Percentiles rank a stretch among this genome's conserved stretches.
Evolutionary conservation across 106 monocot genomes (phyloP).

Genomic region (Allium sativum): DNA sequence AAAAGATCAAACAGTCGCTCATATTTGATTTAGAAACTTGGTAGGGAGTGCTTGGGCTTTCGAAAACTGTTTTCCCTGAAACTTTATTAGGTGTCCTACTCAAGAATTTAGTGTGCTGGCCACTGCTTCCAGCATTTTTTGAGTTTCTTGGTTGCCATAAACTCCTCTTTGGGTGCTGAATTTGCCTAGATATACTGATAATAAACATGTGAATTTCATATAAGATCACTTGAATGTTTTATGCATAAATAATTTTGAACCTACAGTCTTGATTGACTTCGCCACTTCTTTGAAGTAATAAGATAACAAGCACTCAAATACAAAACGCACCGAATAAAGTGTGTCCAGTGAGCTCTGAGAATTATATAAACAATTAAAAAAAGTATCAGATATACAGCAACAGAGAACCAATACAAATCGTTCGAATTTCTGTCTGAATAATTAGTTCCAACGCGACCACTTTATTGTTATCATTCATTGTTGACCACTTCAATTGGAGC

Average conservation of each 20-base stretch:
- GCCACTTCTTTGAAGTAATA: conserved; percentile 11
- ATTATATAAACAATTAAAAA: not conserved
- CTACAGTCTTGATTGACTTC: conserved; percentile 8
- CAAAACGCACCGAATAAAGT: conserved; percentile 26
- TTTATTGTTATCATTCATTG: too few species aligned
- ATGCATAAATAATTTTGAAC: not conserved
- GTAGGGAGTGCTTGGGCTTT: conserved; percentile 24
- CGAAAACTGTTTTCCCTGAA: conserved; percentile 8
- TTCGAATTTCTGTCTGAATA: too few species aligned
- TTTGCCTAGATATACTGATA: conserved; percentile 14
- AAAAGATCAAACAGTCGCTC: conserved; percentile 10
- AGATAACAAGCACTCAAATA: conserved; percentile 34
- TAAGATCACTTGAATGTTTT: not conserved
- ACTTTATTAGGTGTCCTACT: conserved; percentile 23
- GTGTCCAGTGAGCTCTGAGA: conserved; percentile 72
- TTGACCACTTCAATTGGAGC: too few species aligned
- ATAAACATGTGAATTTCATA: too few species aligned
- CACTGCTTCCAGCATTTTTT: conserved; percentile 5
- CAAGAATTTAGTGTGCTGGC: conserved; percentile 55
- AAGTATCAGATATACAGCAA: not conserved
- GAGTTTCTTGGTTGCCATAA: conserved; percentile 1
- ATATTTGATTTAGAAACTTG: conserved; percentile 17
- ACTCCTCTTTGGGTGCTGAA: conserved; percentile 7
- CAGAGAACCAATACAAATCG: too few species aligned
- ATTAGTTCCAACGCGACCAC: too few species aligned